Conservation (phyloP, 108 stramenopile species). For the Epithemia pelagica region DNA sequence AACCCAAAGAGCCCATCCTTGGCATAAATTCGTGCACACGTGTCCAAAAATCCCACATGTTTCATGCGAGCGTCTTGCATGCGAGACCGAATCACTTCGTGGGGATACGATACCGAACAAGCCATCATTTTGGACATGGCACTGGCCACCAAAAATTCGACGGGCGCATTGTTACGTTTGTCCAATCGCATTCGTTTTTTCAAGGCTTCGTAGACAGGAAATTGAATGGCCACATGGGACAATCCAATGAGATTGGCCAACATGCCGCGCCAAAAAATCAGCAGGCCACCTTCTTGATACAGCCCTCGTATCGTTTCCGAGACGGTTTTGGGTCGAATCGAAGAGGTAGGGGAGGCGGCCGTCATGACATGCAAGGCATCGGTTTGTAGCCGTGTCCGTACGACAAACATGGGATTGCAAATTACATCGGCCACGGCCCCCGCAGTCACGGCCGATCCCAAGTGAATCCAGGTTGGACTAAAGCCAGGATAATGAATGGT, state of each 20-base stretch:
- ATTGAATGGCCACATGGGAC: conserved; percentile 87
- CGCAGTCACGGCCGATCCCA: conserved; percentile 64
- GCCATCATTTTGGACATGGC: conserved; percentile 79
- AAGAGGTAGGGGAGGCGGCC: neutral
- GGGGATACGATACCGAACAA: conserved; percentile 78
- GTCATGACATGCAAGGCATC: conserved; percentile 73
- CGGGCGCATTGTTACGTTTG: conserved; percentile 23
- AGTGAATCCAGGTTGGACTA: conserved; percentile 58
- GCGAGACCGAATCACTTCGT: conserved; percentile 83
- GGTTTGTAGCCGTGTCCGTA: conserved; percentile 84
- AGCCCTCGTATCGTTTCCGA: conserved; percentile 44
- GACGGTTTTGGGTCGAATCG: conserved; percentile 14
- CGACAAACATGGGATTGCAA: conserved; percentile 90
- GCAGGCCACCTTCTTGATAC: conserved; percentile 49
- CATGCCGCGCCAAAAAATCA: conserved; percentile 85
- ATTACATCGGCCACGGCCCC: conserved; percentile 82
- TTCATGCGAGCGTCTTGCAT: conserved; percentile 78
- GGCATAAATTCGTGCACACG: conserved; percentile 38
- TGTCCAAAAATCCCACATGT: conserved; percentile 33
- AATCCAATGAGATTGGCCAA: conserved; percentile 84
- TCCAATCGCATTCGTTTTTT: conserved; percentile 54
- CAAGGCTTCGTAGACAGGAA: conserved; percentile 83
- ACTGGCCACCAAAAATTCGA: conserved; percentile 70
- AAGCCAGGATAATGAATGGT: conserved; percentile 16
- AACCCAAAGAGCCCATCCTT: conserved; percentile 68